Base-by-base conservation (phyloP, 139 green algal species). In the Chlorella sorokiniana region DNA sequence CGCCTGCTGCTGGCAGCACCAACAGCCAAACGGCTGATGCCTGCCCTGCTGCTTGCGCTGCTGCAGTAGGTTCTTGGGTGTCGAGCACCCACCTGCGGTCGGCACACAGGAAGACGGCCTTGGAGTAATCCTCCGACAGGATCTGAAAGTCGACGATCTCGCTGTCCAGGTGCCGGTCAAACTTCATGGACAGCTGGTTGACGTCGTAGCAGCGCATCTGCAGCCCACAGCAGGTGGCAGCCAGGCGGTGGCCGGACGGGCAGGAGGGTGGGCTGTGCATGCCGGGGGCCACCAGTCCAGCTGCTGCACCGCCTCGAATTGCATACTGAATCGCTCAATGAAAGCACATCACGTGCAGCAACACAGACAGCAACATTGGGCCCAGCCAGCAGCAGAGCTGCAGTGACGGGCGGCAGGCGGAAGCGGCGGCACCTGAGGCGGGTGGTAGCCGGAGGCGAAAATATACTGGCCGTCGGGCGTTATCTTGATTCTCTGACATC, bases 101-200 rank as follows among this genome's bases (percentile, higher is more conserved):
- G 10, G 83, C 83, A 83, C 94, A 98, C 25, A 99, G 84, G 80
- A 99, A 96, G 6, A 91, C 97, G 1, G 93, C 83, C 83, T 99
- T 99, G 62, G 86, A 93, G 88, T 97, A 99, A 86, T 99, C 97
- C 0, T 98, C 95, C 23, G 83, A 87, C 35, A 99, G 86, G 33
- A 97, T 89, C 84, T 96, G 89, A 71, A 99, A 98, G 82, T 98
- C 94, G 16, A 98, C 91, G 51, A 99, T 90, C 80, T 99, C 97
- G 0, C 93, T 78, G 65, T 99, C 95, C 44, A 99, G 78, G 88
- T 98, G 93, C 41, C 97, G 87, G 71, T 96, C 92, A 88, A 99
- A 99, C 91, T 99, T 99, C 82, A 98, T 89, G 2, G 93, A 95
- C 59, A 99, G 92, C 80, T 99, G 91, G 52, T 75, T 76, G 23